These are phyloP conservation scores for Porpolomopsis calyptriformis DNA, from an alignment of 768 basidiomycete genomes.

Conservation along the genomic window DNA sequence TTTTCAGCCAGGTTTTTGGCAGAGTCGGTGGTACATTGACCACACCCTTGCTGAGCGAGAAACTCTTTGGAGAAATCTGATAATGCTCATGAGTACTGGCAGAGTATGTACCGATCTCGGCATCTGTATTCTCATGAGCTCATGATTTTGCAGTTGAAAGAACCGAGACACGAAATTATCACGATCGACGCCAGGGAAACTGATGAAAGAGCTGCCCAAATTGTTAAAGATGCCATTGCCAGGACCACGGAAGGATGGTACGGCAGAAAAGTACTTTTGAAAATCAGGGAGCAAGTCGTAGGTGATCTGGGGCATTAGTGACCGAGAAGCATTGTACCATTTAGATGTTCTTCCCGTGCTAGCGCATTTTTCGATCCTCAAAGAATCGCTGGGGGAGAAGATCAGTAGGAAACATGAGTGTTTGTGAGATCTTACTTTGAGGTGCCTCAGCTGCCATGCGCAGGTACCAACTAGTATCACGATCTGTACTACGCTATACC, in stretches of 20 bases:
- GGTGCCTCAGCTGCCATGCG: constrained; percentile 86
- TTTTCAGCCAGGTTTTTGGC: constrained; percentile 51
- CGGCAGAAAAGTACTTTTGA: constrained; percentile 35
- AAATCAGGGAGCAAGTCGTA: constrained; percentile 18
- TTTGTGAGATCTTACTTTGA: constrained; percentile 43
- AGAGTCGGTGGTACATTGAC: constrained; percentile 55
- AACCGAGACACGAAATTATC: constrained; percentile 61
- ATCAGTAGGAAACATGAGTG: constrained; percentile 4
- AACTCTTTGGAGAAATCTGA: constrained; percentile 39
- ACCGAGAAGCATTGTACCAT: background rate
- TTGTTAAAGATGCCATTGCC: constrained; percentile 39
- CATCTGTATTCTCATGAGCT: background rate
- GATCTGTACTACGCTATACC: constrained; percentile 89
- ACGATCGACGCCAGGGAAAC: constrained; percentile 31
- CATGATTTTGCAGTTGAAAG: constrained; percentile 38
- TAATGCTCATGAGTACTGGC: constrained; percentile 41
- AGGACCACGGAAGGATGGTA: constrained; percentile 27
- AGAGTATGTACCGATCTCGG: constrained; percentile 29
- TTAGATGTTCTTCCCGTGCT: no score
- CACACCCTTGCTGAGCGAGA: constrained; percentile 40
- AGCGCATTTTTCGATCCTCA: constrained; percentile 74
- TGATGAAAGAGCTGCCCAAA: constrained; percentile 30
- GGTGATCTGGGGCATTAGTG: background rate
- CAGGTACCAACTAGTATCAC: constrained; percentile 75
- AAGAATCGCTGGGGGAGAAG: constrained; percentile 55